phyloP scores from a whole-genome alignment of 1,284 basidiomycete genomes.

The Thecaphora frezii region DNA sequence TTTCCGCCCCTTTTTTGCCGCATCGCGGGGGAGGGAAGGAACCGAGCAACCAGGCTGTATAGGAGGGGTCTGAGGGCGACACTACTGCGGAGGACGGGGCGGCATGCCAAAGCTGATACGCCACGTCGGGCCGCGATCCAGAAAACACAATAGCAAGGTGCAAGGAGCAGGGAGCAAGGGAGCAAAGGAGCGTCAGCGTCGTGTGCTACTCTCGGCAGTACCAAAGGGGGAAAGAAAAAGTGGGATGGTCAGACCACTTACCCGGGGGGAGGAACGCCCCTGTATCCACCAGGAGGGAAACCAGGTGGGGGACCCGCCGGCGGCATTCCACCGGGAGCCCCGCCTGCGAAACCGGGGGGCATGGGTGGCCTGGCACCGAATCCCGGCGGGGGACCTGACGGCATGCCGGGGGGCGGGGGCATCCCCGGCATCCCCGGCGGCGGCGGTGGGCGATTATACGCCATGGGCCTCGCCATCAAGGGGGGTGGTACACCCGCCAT shows the following conservation, averaged over 20 bases:
- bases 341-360: conserved; percentile 12
- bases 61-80: no score
- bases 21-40: no score
- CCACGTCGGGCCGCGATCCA: not conserved
- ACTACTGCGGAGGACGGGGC: conserved; percentile 15
- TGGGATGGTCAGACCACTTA: conserved; percentile 26
- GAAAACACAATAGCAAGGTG: conserved; percentile 1
- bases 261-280: conserved; percentile 33
- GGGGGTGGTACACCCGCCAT: conserved; percentile 62
- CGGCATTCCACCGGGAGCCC: conserved; percentile 7
- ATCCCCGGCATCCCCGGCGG: conserved; percentile 69
- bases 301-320: conserved; percentile 46
- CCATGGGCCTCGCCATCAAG: conserved; percentile 33
- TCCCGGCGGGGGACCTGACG: conserved; percentile 26
- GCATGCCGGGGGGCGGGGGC: conserved; percentile 60
- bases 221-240: not conserved
- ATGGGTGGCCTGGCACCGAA: conserved; percentile 10
- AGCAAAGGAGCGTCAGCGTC: not conserved
- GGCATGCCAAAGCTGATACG: conserved; percentile 28
- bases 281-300: conserved; percentile 51
- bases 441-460: conserved; percentile 62
- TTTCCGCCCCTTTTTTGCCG: no score
- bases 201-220: no score
- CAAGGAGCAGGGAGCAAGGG: no score
- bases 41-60: no score